Conservation (phyloP, 2,329 filamentous ascomycete genomes). For the Pestalotiopsis sp. region DNA sequence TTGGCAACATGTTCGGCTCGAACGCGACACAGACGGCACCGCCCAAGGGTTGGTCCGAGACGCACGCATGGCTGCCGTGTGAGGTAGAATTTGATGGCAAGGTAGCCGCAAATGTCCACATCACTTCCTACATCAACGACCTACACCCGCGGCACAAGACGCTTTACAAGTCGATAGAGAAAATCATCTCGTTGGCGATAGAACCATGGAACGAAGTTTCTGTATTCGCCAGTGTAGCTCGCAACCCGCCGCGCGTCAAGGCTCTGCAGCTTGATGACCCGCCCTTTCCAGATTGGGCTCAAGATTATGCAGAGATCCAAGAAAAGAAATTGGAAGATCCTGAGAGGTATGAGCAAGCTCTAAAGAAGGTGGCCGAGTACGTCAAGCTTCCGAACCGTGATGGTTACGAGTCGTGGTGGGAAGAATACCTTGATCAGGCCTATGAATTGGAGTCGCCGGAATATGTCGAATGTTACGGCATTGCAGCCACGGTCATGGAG, state of each 20-base stretch:
- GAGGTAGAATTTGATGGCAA: slow-evolving; percentile 42
- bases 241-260: not conserved
- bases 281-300: not conserved
- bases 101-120: slow-evolving; percentile 31
- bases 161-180: slow-evolving; percentile 56
- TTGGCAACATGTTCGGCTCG: not conserved
- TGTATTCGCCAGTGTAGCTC: slow-evolving; percentile 2
- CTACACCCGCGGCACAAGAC: slow-evolving; percentile 63
- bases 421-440: not conserved
- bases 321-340: slow-evolving; percentile 11
- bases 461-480: not conserved
- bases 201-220: slow-evolving; percentile 44
- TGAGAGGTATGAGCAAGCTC: not conserved
- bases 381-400: not conserved
- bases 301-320: not conserved
- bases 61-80: slow-evolving; percentile 50
- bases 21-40: not conserved
- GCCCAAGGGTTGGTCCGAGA: not conserved
- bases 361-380: not conserved
- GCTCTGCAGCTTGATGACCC: not conserved
- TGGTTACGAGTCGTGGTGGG: not conserved
- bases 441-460: not conserved
- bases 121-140: slow-evolving; percentile 60
- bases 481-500: not conserved
- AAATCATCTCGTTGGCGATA: slow-evolving; percentile 40